phyloP scores from a whole-genome alignment of 352 stramenopile species.

The Globisporangium emineosum region DNA sequence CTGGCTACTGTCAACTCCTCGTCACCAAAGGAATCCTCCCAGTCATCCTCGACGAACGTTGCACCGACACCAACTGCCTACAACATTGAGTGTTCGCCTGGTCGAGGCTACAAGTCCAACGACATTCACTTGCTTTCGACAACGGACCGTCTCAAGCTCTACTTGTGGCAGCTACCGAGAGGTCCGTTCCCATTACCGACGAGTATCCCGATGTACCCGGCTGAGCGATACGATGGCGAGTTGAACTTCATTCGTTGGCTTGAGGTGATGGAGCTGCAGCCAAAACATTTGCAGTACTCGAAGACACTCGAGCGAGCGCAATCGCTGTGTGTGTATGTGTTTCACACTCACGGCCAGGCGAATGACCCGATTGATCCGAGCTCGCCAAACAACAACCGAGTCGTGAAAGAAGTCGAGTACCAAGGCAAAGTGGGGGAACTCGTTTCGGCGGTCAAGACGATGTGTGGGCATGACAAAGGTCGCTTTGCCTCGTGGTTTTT shows the following conservation, averaged over 20 bases:
- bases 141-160: slow-evolving; percentile 69
- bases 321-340: slow-evolving; percentile 79
- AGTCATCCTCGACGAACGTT: slow-evolving; percentile 30
- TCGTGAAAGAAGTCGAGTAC: slow-evolving; percentile 78
- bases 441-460: slow-evolving; percentile 81
- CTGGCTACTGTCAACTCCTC: slow-evolving; percentile 13
- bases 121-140: slow-evolving; percentile 68
- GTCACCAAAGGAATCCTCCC: slow-evolving; percentile 28
- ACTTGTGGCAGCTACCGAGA: slow-evolving; percentile 81
- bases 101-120: slow-evolving; percentile 81
- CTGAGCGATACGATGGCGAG: slow-evolving; percentile 62
- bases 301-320: slow-evolving; percentile 83
- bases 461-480: slow-evolving; percentile 85
- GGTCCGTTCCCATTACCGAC: slow-evolving; percentile 66
- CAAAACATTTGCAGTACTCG: slow-evolving; percentile 65
- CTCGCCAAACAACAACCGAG: slow-evolving; percentile 34
- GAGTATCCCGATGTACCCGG: slow-evolving; percentile 59
- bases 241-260: slow-evolving; percentile 70
- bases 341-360: slow-evolving; percentile 75
- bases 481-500: slow-evolving; percentile 81
- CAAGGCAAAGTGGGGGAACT: slow-evolving; percentile 81
- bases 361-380: slow-evolving; percentile 41
- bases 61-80: slow-evolving; percentile 61
- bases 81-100: slow-evolving; percentile 83
- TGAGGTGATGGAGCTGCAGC: slow-evolving; percentile 78